Percentiles rank a stretch among this genome's conserved stretches.
phyloP scores from a whole-genome alignment of 805 yeast species.

The Hanseniaspora nectarophila region DNA sequence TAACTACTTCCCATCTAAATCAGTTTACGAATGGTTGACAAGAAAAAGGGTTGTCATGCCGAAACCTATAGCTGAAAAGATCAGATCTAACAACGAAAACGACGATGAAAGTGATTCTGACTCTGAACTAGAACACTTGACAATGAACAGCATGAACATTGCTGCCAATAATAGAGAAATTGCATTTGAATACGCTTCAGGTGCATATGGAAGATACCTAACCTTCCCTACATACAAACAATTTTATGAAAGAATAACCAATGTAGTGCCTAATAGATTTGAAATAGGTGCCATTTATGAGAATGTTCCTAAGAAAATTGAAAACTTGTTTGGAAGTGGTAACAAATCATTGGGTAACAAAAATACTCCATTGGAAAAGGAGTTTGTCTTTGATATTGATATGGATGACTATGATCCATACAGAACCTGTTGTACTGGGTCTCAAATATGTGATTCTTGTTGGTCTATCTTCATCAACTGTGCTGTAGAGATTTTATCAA shows the following conservation, averaged over 20 bases:
- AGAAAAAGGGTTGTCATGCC: conserved; percentile 6
- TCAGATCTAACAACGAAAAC: background rate
- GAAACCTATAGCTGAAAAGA: background rate
- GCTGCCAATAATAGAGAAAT: conserved; percentile 57
- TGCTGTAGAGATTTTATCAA: conserved; percentile 64
- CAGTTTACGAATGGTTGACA: conserved; percentile 13
- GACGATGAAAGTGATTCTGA: conserved; percentile 10
- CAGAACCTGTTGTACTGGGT: conserved; percentile 85
- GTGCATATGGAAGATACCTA: conserved; percentile 82
- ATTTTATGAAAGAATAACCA: conserved; percentile 64
- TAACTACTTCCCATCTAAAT: conserved; percentile 9
- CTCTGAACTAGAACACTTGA: conserved; percentile 7
- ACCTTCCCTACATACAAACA: conserved; percentile 57
- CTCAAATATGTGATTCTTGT: conserved; percentile 75
- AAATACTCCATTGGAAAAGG: conserved; percentile 62
- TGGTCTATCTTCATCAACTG: conserved; percentile 77
- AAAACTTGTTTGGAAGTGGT: conserved; percentile 58
- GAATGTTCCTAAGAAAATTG: conserved; percentile 77
- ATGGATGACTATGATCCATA: conserved; percentile 90
- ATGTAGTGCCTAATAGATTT: conserved; percentile 74
- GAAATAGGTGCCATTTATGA: conserved; percentile 90
- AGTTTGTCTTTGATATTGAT: conserved; percentile 91
- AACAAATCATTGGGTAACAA: conserved; percentile 29
- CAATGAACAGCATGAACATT: conserved; percentile 6
- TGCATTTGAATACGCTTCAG: conserved; percentile 79